Evolutionary conservation across 768 basidiomycete species (phyloP), one percentile per base, ranked within the genome.

Genomic region (Favolaschia claudopus): DNA sequence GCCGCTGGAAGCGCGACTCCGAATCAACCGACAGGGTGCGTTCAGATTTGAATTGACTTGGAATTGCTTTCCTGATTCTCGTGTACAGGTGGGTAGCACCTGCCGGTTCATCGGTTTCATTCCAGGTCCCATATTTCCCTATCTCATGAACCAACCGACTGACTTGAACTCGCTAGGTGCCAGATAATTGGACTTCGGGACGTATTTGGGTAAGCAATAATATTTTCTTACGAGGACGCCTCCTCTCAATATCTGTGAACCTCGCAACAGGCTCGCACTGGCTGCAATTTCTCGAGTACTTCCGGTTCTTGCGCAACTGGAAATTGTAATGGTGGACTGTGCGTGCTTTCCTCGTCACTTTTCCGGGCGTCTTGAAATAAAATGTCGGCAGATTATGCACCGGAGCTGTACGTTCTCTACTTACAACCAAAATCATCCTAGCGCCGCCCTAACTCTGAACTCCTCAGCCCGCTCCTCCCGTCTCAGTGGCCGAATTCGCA

Each of bases 241-340:
- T 14, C 15, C 32, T 10, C 38, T 19, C 1, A 12, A 14, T 24
- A 12, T 24, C 40, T n/a, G 10, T 36, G 34, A n/a, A n/a, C n/a
- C 12, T 36, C 34, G 34, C n/a, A 36, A 36, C 83, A 81, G 83
- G 80, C 67, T 51, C 78, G 78, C 19, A 75, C 74, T 25, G 59
- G 79, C 51, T 82, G 82, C 50, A 68, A 82, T 66, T 82, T 82
- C 66, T n/a, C n/a, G n/a, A 74, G 67, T 54, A 68, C 37, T 40
- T 39, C 51, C 70, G 71, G 28, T 25, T 67, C 73, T 15, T 79
- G 78, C 60, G 38, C 69, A 1, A 72, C 72, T 22, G 79, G 79
- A n/a, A 77, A 76, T 24, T 78, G 78, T 65, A 77, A 74, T 38
- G 75, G 78, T 42, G 79, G 79, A 34, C 67, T 79, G 78, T 73